Conservation (phyloP, 2,329 filamentous ascomycete species). For the Aspergillus arachidicola region DNA sequence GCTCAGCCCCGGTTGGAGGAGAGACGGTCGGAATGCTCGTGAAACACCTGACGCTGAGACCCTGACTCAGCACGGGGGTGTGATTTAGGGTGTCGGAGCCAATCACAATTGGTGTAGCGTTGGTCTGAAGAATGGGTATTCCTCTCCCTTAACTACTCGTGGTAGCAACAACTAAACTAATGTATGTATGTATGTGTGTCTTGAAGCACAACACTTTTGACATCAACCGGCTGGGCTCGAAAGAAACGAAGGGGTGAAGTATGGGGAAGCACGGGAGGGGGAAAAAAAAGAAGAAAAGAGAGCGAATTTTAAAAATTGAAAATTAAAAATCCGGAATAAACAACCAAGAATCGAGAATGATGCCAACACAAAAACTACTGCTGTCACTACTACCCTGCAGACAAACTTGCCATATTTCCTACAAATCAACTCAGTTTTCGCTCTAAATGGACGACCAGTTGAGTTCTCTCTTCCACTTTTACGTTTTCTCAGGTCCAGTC, state of each 20-base stretch:
- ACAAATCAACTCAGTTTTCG: neutral
- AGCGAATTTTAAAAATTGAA: neutral
- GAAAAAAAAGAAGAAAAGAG: neutral
- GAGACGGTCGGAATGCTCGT: constrained; percentile 26
- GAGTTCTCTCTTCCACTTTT: neutral
- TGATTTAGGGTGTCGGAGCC: neutral
- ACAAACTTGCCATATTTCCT: neutral
- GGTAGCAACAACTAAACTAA: neutral
- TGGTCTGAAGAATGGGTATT: constrained; percentile 1
- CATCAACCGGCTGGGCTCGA: neutral
- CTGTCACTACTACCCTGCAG: neutral
- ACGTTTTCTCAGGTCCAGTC: constrained; percentile 5
- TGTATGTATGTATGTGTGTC: neutral
- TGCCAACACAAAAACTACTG: neutral
- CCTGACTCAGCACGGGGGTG: constrained; percentile 23
- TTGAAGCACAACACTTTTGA: neutral
- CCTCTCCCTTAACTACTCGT: neutral
- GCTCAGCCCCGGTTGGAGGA: constrained; percentile 18
- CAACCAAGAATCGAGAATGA: neutral
- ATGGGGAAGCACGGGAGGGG: neutral
- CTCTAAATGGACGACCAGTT: neutral
- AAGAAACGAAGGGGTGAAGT: neutral
- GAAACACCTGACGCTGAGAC: constrained; percentile 17
- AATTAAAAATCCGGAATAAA: neutral
- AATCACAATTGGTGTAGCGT: constrained; percentile 6